A percentile compares a stretch with the other conserved stretches of the same genome.
These are phyloP conservation scores for Alternaria burnsii DNA, from an alignment of 2,329 filamentous ascomycete genomes.

Conservation along the genomic window DNA sequence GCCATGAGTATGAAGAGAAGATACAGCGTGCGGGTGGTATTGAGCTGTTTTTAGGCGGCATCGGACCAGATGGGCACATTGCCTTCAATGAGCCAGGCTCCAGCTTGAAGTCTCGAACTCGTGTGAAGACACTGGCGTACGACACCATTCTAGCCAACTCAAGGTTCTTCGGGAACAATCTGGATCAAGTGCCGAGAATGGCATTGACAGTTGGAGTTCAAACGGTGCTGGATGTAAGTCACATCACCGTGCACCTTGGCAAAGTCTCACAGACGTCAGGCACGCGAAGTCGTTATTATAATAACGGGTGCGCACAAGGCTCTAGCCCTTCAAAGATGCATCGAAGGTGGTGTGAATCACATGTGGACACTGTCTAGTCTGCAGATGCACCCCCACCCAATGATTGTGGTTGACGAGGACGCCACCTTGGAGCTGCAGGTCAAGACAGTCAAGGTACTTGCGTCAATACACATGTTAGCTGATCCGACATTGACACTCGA, in stretches of 20 bases:
- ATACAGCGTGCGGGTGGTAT: constrained; percentile 80
- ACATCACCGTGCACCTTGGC: constrained; percentile 15
- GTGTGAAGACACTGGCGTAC: constrained; percentile 86
- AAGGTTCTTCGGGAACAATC: constrained; percentile 80
- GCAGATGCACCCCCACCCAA: constrained; percentile 80
- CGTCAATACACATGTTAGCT: neutral
- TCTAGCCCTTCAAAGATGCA: constrained; percentile 77
- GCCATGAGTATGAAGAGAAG: constrained; percentile 78
- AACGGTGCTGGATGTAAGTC: constrained; percentile 74
- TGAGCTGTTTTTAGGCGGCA: constrained; percentile 84
- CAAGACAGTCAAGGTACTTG: constrained; percentile 53
- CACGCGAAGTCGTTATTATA: constrained; percentile 82
- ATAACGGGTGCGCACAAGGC: constrained; percentile 84
- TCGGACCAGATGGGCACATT: constrained; percentile 86
- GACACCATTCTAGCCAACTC: constrained; percentile 88
- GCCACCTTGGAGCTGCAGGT: constrained; percentile 59
- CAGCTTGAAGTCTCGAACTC: constrained; percentile 76
- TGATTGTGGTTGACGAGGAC: constrained; percentile 86
- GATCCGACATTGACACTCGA: constrained; percentile 15
- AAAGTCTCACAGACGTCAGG: constrained; percentile 48
- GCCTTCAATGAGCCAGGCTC: constrained; percentile 92
- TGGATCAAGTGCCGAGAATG: constrained; percentile 78
- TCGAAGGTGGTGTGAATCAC: constrained; percentile 85
- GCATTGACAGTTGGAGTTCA: constrained; percentile 85
- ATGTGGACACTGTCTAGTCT: constrained; percentile 89